Percentiles rank a stretch among this genome's conserved stretches.
These are phyloP conservation scores for Phoenix dactylifera DNA, from an alignment of 176 grass and related monocot species.

Conservation along the genomic window DNA sequence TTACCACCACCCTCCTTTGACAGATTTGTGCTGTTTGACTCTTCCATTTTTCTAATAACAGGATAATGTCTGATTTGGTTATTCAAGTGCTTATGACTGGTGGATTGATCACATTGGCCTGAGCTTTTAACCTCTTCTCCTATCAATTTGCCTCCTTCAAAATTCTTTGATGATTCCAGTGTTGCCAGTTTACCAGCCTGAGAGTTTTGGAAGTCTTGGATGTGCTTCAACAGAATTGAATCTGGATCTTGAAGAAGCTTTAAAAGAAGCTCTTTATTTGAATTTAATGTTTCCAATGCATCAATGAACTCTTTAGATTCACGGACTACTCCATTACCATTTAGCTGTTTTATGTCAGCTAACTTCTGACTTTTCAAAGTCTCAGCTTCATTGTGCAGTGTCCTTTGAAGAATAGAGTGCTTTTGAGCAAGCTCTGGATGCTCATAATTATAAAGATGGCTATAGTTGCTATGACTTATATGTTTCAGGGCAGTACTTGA, in stretches of 20 bases:
- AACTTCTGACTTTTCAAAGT: slow-evolving; percentile 46
- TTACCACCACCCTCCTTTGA: slow-evolving; percentile 34
- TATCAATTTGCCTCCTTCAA: slow-evolving; percentile 22
- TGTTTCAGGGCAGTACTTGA: slow-evolving; percentile 17
- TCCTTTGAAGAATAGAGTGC: slow-evolving; percentile 41
- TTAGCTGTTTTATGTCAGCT: slow-evolving; percentile 22
- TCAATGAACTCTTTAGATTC: slow-evolving; percentile 49
- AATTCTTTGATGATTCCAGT: slow-evolving; percentile 22
- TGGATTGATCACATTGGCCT: slow-evolving; percentile 25
- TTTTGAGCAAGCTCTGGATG: slow-evolving; percentile 19
- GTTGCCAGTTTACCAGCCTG: slow-evolving; percentile 25
- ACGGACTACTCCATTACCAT: slow-evolving; percentile 18
- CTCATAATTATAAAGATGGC: slow-evolving; percentile 14
- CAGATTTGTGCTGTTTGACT: slow-evolving; percentile 30
- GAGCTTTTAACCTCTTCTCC: slow-evolving; percentile 5
- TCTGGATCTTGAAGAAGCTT: slow-evolving; percentile 71
- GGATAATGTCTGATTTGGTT: slow-evolving; percentile 36
- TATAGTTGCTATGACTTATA: slow-evolving; percentile 19
- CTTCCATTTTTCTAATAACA: slow-evolving; percentile 53
- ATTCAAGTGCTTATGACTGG: slow-evolving; percentile 11
- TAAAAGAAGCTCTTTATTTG: slow-evolving; percentile 49
- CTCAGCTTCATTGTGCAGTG: slow-evolving; percentile 49
- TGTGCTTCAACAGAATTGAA: slow-evolving; percentile 41
- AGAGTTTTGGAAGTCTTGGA: slow-evolving; percentile 42
- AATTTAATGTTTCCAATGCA: slow-evolving; percentile 40